Evolutionary conservation across 2,329 filamentous ascomycete genomes (phyloP), one percentile per base, ranked within the genome.

Genomic region (Colletotrichum higginsianum): DNA sequence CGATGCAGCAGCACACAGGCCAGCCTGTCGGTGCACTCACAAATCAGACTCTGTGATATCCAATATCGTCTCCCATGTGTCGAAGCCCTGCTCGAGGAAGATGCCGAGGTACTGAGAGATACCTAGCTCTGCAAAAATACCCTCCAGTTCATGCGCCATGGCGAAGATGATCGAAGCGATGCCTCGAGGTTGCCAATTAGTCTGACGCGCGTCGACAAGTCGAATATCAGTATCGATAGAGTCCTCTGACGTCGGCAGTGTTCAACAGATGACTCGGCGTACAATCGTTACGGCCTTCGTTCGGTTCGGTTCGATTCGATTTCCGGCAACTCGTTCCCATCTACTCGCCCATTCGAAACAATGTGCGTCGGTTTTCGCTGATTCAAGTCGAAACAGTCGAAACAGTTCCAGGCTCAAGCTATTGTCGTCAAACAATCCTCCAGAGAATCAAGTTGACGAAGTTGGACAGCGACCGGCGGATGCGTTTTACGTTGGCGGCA

Each of bases 1-100:
- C 16, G 7, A 4, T n/a, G 5, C 23, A 23, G 2, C 15, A 13
- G 18, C 15, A 57, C 21, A 21, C 55, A n/a, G n/a, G 16, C 9
- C 13, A 23, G 13, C 7, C 13, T 9, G 15, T 3, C 23, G 44
- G 35, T 56, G 15, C 78, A 83, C 91, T 80, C 82, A 94, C 92
- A 96, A 86, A 78, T 96, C 94, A 30, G 92, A 93, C 81, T 96
- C 94, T 72, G 93, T 94, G 65, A 96, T 95, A 78, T 96, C 93
- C 61, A 95, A 85, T 66, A 96, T 91, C 1, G 92, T 95, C 44
- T 94, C 92, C 94, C 94, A 96, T 13, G 91, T 90, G 80, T 96
- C 94, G 80, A 96, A 96, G 3, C 94, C 94, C 81, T 96, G 93
- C 64, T 93, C 90, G 53, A 94, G 80, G 76, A 96, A 93, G 67